A percentile compares a stretch with the other conserved stretches of the same genome.
phyloP scores from a whole-genome alignment of 345 rosid genomes.

The Eucalyptus camaldulensis region DNA sequence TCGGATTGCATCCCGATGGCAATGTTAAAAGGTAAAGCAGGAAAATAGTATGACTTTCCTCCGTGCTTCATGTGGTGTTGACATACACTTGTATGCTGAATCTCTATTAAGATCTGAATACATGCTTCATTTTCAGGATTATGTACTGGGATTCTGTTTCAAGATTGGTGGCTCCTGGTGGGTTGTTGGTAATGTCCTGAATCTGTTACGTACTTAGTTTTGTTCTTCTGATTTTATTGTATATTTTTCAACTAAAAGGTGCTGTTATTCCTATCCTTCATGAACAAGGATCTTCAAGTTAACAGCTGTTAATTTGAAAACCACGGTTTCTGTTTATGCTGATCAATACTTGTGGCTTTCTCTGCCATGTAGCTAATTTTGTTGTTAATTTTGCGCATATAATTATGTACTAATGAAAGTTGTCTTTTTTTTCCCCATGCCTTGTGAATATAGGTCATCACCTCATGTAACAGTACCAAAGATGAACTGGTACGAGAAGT shows the following conservation, averaged over 20 bases:
- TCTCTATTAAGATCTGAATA: neutral
- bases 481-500: constrained; percentile 83
- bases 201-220: neutral
- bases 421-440: neutral
- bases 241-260: neutral
- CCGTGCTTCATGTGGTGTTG: neutral
- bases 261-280: neutral
- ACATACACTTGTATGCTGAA: neutral
- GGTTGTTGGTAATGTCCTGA: constrained; percentile 45
- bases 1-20: constrained; percentile 97
- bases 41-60: neutral
- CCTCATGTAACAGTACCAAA: constrained; percentile 81
- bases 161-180: constrained; percentile 73
- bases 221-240: neutral
- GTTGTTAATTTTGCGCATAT: neutral
- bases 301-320: neutral
- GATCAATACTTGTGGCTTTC: neutral
- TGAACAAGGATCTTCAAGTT: neutral
- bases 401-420: neutral
- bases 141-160: constrained; percentile 94
- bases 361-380: neutral
- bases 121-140: constrained; percentile 27
- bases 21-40: constrained; percentile 62
- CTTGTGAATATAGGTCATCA: constrained; percentile 44
- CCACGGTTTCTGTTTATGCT: neutral